Base-by-base conservation (phyloP, 495 filamentous ascomycete genomes). In the Physcia stellaris region DNA sequence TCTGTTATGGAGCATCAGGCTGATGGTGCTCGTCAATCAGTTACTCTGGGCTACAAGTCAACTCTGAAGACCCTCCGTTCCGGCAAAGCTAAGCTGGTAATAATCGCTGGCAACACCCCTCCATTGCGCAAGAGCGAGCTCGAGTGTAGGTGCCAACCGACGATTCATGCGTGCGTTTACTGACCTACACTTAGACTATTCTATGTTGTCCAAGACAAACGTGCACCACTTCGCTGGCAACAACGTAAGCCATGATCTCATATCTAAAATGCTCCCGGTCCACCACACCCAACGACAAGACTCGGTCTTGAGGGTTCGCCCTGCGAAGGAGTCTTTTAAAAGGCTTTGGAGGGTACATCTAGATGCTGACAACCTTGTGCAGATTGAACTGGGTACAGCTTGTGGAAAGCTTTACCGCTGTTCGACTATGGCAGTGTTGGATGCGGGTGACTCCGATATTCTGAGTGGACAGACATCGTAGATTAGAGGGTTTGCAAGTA, bases 371-470 rank as follows among this genome's bases (percentile, higher is more conserved):
- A 19, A 20, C 35, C 32, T 29, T 40, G 35, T 49, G 64, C 58
- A 95, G 87, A 94, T 95, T 60, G 87, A 96, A 65, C 71, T 98
- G 40, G 90, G 90, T 45, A 94, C 86, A 52, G 83, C 87, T 33
- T 85, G 81, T 64, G 86, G 86, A 64, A 92, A 92, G 64, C 77
- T 93, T 6, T 68, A 60, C 58, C 59, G 66, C 48, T 94, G 86
- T 73, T 81, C 79, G 37, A 92, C 86, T 57, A 92, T 96, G 85
- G 77, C 86, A 43, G 78, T 95, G 60, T 65, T 96, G 30, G 87
- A 95, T 66, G 86, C 85, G 62, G 90, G 90, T 80, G 90, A 96
- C 76, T 90, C 83, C 39, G 88, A 98, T 67, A 95, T 96, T 63
- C 72, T 98, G 51, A 73, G 62, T 65, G 73, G 79, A 53, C 67